Evolutionary conservation across 352 stramenopile genomes (phyloP), one percentile per base, ranked within the genome.

Genomic region (Globisporangium acanthophoron): DNA sequence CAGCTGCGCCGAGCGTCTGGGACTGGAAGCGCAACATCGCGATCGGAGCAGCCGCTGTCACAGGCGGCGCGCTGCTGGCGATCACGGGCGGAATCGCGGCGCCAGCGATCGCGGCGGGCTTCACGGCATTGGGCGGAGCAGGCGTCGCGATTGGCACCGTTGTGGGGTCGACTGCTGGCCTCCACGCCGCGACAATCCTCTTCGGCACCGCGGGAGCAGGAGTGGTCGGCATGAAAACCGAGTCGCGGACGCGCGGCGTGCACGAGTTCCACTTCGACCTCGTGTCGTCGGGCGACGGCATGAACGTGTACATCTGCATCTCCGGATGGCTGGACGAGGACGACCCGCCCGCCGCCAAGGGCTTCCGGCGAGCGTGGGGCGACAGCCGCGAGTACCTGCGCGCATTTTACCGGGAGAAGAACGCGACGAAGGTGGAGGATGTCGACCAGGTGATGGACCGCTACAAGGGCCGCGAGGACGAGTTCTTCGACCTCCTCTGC

Each of bases 271-370:
- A 73, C 43, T 94, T 94, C 54, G 83, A 94, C 58, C 68, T 94
- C 21, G 66, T 94, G 11, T 87, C 85, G 12, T 70, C 83, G 0
- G 85, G 85, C 40, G 80, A 92, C 43, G 79, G 85, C 24, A 92
- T 94, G 85, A 91, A 92, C 47, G 85, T 94, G 33, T 94, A 94
- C 70, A 88, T 94, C 59, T 94, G 85, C 58, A 61, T 94, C 20
- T 88, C 81, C 6, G 85, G 85, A 0, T 94, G 85, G 85, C 64
- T 94, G 18, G 85, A 94, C 48, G 73, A 92, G 33, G 80, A 94
- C 15, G 80, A 92, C 18, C 76, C 79, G 3, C 64, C 71, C 0
- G 58, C 29, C 3, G 59, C 21, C 1, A 60, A 65, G n/a, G 78
- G 81, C 2, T 93, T 92, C 35, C 80, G 81, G 37, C 74, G 80